These are phyloP conservation scores for Hibiscus mutabilis DNA, from an alignment of 345 rosid species.

Conservation along the genomic window DNA sequence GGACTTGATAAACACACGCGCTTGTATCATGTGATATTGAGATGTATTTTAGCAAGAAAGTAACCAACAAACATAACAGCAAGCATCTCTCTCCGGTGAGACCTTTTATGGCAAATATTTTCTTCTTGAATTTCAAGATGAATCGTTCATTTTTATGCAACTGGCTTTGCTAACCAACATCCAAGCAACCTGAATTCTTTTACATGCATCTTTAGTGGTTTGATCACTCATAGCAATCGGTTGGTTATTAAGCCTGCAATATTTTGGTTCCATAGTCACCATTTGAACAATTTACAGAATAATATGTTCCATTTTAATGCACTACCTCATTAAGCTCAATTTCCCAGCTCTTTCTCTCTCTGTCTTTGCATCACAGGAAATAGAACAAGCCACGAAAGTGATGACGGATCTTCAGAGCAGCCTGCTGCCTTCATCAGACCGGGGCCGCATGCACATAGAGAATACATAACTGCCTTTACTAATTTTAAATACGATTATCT, in stretches of 20 bases:
- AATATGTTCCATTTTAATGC: neutral
- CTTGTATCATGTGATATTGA: neutral
- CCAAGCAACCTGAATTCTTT: too few relatives aligned
- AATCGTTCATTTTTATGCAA: neutral
- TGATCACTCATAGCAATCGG: neutral
- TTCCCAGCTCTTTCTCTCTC: neutral
- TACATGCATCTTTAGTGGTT: neutral
- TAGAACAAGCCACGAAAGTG: conserved; percentile 54
- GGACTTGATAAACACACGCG: neutral
- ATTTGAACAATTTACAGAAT: neutral
- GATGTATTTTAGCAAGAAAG: neutral
- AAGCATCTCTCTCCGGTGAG: neutral
- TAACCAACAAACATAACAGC: neutral
- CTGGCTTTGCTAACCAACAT: neutral
- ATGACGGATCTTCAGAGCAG: conserved; percentile 64
- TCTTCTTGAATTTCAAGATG: neutral
- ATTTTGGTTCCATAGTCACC: neutral
- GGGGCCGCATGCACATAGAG: conserved; percentile 96
- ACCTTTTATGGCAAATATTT: neutral
- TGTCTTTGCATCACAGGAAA: conserved; percentile 34
- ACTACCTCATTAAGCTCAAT: neutral
- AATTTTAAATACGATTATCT: neutral
- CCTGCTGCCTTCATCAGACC: conserved; percentile 64
- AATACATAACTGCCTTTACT: conserved; percentile 18
- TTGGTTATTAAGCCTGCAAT: neutral